Percentiles rank a stretch among this genome's conserved stretches.
phyloP scores from a whole-genome alignment of 2,329 filamentous ascomycete species.

The Furcasterigmium furcatum region DNA sequence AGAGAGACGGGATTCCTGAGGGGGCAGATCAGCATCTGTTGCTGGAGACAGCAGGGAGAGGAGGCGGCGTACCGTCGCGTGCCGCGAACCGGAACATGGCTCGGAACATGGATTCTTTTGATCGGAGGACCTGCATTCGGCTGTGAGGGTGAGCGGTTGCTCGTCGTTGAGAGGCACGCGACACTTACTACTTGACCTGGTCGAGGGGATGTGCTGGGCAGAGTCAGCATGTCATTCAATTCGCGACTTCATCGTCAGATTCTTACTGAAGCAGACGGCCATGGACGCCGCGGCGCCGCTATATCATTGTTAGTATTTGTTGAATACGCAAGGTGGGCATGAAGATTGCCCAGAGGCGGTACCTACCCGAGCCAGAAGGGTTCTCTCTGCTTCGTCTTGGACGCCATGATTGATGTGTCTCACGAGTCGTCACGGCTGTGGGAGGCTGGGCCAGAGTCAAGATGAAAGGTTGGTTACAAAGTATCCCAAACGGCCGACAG shows the following conservation, averaged over 20 bases:
- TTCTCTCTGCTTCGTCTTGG: conserved; percentile 27
- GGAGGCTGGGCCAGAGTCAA: too few species aligned
- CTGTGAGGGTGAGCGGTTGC: conserved; percentile 15
- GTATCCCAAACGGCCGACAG: too few species aligned
- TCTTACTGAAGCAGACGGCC: conserved; percentile 40
- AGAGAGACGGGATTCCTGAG: conserved; percentile 37
- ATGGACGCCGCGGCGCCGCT: conserved; percentile 41
- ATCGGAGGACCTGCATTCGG: conserved; percentile 40
- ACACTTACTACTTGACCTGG: conserved; percentile 38
- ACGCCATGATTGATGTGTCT: conserved; percentile 5
- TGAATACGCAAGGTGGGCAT: too few species aligned
- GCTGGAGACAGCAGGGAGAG: not conserved
- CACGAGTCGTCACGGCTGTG: too few species aligned
- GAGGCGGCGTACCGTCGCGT: conserved; percentile 27
- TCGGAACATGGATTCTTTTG: conserved; percentile 33
- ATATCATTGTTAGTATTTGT: not conserved
- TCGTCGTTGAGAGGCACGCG: not conserved
- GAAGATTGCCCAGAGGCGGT: fast-evolving
- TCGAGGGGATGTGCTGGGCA: conserved; percentile 36
- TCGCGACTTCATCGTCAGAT: not conserved
- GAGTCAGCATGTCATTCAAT: too few species aligned
- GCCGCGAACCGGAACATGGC: conserved; percentile 32
- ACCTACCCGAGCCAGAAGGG: conserved; percentile 42
- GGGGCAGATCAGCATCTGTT: not conserved
- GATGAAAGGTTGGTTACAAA: too few species aligned